Percentiles rank a stretch among this genome's conserved stretches.
Evolutionary conservation across 805 yeast species (phyloP).

Genomic region (Tanozyma kutaoensis): DNA sequence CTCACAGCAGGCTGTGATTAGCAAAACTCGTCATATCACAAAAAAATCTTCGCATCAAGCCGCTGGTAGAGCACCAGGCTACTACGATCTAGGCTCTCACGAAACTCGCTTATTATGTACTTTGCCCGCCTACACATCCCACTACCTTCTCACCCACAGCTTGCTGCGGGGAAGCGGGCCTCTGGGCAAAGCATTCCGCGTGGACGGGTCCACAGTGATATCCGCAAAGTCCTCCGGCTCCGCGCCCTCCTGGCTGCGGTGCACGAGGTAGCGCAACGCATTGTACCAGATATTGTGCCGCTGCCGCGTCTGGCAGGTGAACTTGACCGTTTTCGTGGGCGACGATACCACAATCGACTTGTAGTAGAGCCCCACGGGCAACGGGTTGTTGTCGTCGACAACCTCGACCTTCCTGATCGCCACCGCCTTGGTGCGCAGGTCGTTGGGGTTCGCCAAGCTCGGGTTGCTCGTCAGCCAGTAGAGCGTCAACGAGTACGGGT

Average conservation of each 20-base stretch:
- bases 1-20: too few relatives aligned
- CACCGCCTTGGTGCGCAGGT: constrained; percentile 60
- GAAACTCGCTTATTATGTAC: too few relatives aligned
- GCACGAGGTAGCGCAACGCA: constrained; percentile 63
- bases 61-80: too few relatives aligned
- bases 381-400: constrained; percentile 72
- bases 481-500: constrained; percentile 82
- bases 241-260: constrained; percentile 24
- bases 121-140: too few relatives aligned
- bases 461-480: constrained; percentile 87
- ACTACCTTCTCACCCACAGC: too few relatives aligned
- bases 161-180: too few relatives aligned
- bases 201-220: too few relatives aligned
- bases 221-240: too few relatives aligned
- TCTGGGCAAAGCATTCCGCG: too few relatives aligned
- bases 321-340: constrained; percentile 48
- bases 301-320: constrained; percentile 79
- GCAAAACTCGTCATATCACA: too few relatives aligned
- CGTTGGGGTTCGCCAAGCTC: constrained; percentile 51
- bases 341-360: constrained; percentile 72
- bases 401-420: constrained; percentile 71
- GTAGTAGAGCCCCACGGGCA: constrained; percentile 80
- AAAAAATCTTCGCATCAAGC: too few relatives aligned
- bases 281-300: constrained; percentile 89
- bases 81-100: too few relatives aligned